Evolutionary conservation across 768 basidiomycete species (phyloP).

Genomic region (Termitomyces eurrhizus): DNA sequence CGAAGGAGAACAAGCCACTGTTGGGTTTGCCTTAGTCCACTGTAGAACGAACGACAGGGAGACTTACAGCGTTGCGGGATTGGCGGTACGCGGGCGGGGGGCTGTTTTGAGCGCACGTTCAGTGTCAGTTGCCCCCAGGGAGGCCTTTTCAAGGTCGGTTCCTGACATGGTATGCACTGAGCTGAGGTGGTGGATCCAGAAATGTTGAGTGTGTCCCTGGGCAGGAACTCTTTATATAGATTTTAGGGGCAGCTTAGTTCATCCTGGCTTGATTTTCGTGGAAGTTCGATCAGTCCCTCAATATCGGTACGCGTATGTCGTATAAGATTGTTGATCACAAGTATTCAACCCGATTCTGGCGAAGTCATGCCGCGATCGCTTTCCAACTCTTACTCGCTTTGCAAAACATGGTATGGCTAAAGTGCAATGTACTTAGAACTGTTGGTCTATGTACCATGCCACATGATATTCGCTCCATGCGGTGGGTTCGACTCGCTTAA

Average conservation of each 20-base stretch:
- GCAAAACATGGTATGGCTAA: no score
- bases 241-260: background rate
- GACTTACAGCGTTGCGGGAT: constrained; percentile 56
- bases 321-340: background rate
- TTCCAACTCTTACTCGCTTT: no score
- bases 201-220: background rate
- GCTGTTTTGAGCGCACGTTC: constrained; percentile 22
- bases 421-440: no score
- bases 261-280: background rate
- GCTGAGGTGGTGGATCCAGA: background rate
- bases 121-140: constrained; percentile 24
- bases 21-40: background rate
- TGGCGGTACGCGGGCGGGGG: constrained; percentile 40
- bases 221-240: background rate
- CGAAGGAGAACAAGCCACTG: constrained; percentile 80
- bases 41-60: background rate
- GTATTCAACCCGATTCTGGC: background rate
- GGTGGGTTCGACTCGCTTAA: background rate
- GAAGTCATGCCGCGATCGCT: no score
- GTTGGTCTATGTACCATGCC: no score
- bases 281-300: background rate
- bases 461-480: no score
- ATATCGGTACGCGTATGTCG: background rate
- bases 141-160: constrained; percentile 35
- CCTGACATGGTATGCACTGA: constrained; percentile 3